A percentile compares a stretch with the other conserved stretches of the same genome.
Conservation (phyloP, 441 rosid genomes). For the Jatropha multifida region DNA sequence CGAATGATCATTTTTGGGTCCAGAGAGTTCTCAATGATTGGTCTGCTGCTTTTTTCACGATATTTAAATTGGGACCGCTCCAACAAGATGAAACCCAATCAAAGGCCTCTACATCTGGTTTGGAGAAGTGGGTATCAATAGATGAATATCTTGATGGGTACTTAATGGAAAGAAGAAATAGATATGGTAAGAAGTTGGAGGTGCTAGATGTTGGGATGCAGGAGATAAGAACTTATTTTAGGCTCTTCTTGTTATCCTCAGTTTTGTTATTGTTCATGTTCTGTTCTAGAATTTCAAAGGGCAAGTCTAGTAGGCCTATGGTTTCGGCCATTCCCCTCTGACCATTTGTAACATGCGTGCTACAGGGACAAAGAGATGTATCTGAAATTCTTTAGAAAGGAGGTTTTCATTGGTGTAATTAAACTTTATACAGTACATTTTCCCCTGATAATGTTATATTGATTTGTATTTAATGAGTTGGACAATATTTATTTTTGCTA, state of each 20-base stretch:
- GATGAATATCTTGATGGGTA: constrained; percentile 95
- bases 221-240: constrained; percentile 91
- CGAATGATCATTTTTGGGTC: constrained; percentile 22
- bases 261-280: constrained; percentile 86
- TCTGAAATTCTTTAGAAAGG: constrained; percentile 16
- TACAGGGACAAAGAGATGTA: neutral
- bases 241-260: constrained; percentile 92
- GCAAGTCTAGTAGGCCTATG: constrained; percentile 61
- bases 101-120: constrained; percentile 33
- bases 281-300: constrained; percentile 90
- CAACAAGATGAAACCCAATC: constrained; percentile 44
- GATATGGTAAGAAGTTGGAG: constrained; percentile 88
- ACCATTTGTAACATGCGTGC: neutral
- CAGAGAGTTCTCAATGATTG: constrained; percentile 95
- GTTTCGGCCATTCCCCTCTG: constrained; percentile 44
- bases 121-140: constrained; percentile 76
- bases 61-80: constrained; percentile 64
- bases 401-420: constrained; percentile 22
- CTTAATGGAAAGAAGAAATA: constrained; percentile 80
- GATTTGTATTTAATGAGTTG: constrained; percentile 9
- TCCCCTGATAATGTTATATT: neutral
- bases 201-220: constrained; percentile 96
- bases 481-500: neutral
- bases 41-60: constrained; percentile 84
- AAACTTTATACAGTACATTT: constrained; percentile 4